phyloP scores from a whole-genome alignment of 495 filamentous ascomycete genomes.

The Hyaloscypha finlandica region DNA sequence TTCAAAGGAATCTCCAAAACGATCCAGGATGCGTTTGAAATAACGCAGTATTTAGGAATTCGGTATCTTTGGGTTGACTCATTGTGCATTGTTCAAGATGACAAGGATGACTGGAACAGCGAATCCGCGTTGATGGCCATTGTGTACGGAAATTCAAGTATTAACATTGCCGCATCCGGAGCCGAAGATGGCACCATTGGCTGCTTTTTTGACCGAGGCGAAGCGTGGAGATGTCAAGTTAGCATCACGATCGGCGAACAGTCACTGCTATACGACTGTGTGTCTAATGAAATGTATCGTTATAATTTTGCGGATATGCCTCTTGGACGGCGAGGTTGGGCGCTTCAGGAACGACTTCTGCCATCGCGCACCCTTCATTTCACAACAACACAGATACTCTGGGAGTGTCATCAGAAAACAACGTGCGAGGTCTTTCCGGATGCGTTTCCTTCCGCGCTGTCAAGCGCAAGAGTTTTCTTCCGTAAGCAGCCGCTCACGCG shows the following conservation, averaged over 20 bases:
- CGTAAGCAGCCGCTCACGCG: neutral
- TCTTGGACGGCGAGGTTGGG: neutral
- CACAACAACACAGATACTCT: too few species aligned
- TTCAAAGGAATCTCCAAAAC: neutral
- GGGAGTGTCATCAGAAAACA: too few species aligned
- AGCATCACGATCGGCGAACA: neutral
- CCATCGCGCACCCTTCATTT: too few species aligned
- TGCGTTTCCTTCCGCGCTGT: neutral
- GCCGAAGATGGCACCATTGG: neutral
- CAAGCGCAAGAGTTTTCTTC: neutral
- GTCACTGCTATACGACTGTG: neutral
- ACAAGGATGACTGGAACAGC: constrained; percentile 5
- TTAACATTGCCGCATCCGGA: constrained; percentile 9
- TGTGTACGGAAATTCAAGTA: neutral
- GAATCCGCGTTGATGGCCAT: constrained; percentile 3
- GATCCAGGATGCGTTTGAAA: neutral
- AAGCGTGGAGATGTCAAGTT: neutral
- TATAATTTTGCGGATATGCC: neutral
- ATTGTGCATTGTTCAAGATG: constrained; percentile 4
- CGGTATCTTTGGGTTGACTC: neutral
- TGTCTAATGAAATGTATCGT: neutral
- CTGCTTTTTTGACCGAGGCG: constrained; percentile 8
- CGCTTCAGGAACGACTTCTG: too few species aligned
- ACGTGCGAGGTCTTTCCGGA: too few species aligned
- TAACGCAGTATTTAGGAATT: neutral